These are phyloP conservation scores for Xylariales sp. DNA, from an alignment of 2,329 filamentous ascomycete species.

Conservation along the genomic window DNA sequence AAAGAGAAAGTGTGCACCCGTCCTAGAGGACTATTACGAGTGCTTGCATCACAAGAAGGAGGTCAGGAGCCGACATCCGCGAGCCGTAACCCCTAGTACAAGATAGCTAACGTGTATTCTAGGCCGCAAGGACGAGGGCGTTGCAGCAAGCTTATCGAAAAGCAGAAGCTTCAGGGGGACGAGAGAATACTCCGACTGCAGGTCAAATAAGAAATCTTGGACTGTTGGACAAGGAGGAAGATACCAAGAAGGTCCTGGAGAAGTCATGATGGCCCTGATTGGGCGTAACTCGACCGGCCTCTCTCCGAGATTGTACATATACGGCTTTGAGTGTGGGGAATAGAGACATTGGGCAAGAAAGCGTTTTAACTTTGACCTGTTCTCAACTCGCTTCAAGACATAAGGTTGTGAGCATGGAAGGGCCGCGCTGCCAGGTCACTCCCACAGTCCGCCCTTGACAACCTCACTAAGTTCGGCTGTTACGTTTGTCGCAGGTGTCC, in stretches of 20 bases:
- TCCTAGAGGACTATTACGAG: constrained; percentile 96
- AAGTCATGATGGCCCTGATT: constrained; percentile 14
- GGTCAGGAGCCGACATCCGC: constrained; percentile 47
- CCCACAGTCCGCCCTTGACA: too few species aligned
- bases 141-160: constrained; percentile 84
- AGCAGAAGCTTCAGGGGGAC: constrained; percentile 66
- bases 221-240: constrained; percentile 77
- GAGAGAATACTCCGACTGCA: constrained; percentile 76
- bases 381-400: not conserved
- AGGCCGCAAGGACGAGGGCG: constrained; percentile 74
- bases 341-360: constrained; percentile 11
- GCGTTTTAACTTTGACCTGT: not conserved
- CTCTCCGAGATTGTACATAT: constrained; percentile 18
- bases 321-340: constrained; percentile 15
- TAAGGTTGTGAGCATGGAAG: not conserved
- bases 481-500: too few species aligned
- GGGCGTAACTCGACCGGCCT: constrained; percentile 10
- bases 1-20: constrained; percentile 80
- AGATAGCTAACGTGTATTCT: constrained; percentile 12
- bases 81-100: not conserved
- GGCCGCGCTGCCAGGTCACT: too few species aligned
- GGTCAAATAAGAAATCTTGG: constrained; percentile 86
- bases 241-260: constrained; percentile 58
- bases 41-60: constrained; percentile 99
- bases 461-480: too few species aligned